Percentiles rank a stretch among this genome's conserved stretches.
These are phyloP conservation scores for Hymenoscyphus infarciens DNA, from an alignment of 2,329 filamentous ascomycete genomes.

Conservation along the genomic window DNA sequence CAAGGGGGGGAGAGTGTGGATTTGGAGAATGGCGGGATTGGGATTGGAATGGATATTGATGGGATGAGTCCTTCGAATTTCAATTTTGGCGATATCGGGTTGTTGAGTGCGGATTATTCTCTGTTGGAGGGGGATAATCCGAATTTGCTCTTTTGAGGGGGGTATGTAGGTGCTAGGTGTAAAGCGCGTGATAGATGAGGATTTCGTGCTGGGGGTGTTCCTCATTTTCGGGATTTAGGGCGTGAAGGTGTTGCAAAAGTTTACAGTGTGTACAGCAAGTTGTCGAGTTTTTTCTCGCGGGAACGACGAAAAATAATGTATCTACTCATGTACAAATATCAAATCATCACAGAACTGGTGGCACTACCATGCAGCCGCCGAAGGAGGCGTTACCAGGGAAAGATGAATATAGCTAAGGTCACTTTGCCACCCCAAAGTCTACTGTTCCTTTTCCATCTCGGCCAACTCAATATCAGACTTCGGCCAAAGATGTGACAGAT, in stretches of 20 bases:
- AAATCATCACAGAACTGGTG: too few species aligned
- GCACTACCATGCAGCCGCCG: too few species aligned
- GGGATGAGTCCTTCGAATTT: constrained; percentile 15
- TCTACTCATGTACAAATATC: too few species aligned
- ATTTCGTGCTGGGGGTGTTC: neutral
- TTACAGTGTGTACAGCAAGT: too few species aligned
- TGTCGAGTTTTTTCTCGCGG: too few species aligned
- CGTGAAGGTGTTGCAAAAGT: too few species aligned
- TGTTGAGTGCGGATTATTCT: constrained; percentile 27
- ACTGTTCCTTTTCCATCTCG: constrained; percentile 22
- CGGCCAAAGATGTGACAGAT: constrained; percentile 49
- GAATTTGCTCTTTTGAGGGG: constrained; percentile 27
- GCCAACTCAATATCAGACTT: constrained; percentile 35
- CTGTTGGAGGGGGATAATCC: constrained; percentile 30
- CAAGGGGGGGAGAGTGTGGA: constrained; percentile 22
- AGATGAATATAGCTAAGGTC: too few species aligned
- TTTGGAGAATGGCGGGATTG: constrained; percentile 15
- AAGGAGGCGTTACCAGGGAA: too few species aligned
- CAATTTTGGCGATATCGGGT: constrained; percentile 24
- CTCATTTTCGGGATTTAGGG: too few species aligned
- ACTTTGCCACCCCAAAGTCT: neutral
- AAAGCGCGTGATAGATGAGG: neutral
- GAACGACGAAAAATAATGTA: too few species aligned
- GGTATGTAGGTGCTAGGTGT: neutral
- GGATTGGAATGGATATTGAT: constrained; percentile 13